Percentiles rank a stretch among this genome's conserved stretches.
These are phyloP conservation scores for Fagopyrum tataricum DNA, from an alignment of 148 eudicot species.

Conservation along the genomic window DNA sequence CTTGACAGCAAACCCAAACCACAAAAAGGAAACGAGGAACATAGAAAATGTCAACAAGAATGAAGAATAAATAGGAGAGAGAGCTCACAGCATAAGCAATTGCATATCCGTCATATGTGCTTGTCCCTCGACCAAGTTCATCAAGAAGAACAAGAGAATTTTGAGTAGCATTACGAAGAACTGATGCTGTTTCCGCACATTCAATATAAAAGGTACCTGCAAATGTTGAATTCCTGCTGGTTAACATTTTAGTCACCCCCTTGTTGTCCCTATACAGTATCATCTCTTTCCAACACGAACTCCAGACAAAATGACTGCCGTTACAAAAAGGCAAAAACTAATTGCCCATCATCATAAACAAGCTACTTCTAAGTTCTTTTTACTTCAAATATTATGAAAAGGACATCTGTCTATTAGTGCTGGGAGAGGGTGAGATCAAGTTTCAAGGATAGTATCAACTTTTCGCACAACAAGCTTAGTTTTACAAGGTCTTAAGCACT, in stretches of 20 bases:
- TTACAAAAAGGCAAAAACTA: background rate
- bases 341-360: background rate
- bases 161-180: constrained; percentile 81
- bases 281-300: background rate
- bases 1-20: background rate
- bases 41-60: background rate
- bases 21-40: constrained; percentile 6
- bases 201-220: constrained; percentile 94
- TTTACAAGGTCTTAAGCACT: background rate
- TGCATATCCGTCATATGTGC: constrained; percentile 98
- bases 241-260: background rate
- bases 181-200: constrained; percentile 98
- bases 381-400: background rate
- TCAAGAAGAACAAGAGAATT: constrained; percentile 95
- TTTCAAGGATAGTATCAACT: background rate
- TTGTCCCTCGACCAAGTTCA: constrained; percentile 97
- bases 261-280: background rate
- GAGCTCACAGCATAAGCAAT: constrained; percentile 92
- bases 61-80: background rate
- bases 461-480: background rate
- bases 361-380: background rate
- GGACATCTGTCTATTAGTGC: background rate
- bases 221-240: constrained; percentile 12
- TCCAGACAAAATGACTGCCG: background rate
- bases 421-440: background rate